A percentile compares a stretch with the other conserved stretches of the same genome.
phyloP scores from a whole-genome alignment of 2,329 filamentous ascomycete genomes.

The Cercospora sesami region DNA sequence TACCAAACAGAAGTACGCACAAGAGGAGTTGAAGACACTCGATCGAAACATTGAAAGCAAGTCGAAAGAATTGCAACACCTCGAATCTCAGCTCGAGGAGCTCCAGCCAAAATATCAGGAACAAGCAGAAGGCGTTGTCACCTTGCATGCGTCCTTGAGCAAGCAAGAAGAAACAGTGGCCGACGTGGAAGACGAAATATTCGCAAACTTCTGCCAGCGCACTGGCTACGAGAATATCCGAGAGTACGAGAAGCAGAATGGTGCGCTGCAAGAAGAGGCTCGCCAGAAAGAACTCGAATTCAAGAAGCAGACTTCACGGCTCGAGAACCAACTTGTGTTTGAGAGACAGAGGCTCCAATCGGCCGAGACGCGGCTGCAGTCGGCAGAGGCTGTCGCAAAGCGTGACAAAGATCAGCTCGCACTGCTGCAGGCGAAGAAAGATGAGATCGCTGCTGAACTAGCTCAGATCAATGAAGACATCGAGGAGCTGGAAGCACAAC shows the following conservation, averaged over 20 bases:
- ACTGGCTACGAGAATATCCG: slow-evolving; percentile 88
- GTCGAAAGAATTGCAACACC: slow-evolving; percentile 74
- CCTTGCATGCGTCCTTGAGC: slow-evolving; percentile 57
- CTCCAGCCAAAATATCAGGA: slow-evolving; percentile 75
- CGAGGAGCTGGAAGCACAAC: slow-evolving; percentile 69
- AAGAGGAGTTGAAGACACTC: slow-evolving; percentile 74
- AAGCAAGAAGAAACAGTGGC: slow-evolving; percentile 66
- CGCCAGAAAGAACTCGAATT: slow-evolving; percentile 85
- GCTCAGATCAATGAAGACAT: slow-evolving; percentile 73
- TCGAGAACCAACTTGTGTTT: slow-evolving; percentile 62
- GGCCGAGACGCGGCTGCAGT: slow-evolving; percentile 67
- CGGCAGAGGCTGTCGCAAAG: slow-evolving; percentile 65
- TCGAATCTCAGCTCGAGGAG: slow-evolving; percentile 71
- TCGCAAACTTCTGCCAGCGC: slow-evolving; percentile 78
- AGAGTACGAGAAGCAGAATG: slow-evolving; percentile 90
- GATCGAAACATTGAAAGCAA: slow-evolving; percentile 84
- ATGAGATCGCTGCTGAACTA: slow-evolving; percentile 70
- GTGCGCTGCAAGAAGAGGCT: slow-evolving; percentile 85
- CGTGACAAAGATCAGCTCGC: slow-evolving; percentile 69
- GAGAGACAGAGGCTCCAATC: slow-evolving; percentile 71
- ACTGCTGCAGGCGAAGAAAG: slow-evolving; percentile 69
- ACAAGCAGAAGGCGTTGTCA: slow-evolving; percentile 67
- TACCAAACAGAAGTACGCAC: slow-evolving; percentile 68
- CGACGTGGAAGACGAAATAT: slow-evolving; percentile 84
- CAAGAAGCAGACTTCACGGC: slow-evolving; percentile 68